Evolutionary conservation across 2,329 filamentous ascomycete genomes (phyloP).

Genomic region (Bipolaris cookei): DNA sequence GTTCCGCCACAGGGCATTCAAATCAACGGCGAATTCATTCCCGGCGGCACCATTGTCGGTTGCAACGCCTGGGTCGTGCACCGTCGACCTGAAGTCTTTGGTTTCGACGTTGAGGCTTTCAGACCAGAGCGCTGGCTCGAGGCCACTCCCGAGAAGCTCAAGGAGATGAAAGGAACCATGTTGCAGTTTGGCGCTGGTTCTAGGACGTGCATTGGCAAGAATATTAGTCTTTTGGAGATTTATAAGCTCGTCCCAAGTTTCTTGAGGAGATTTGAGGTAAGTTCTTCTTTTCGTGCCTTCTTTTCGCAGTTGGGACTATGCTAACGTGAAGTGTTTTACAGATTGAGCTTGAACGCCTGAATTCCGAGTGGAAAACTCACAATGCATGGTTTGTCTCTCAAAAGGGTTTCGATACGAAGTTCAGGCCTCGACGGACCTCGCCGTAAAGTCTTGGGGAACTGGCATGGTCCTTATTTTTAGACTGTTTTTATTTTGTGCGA

Average conservation of each 20-base stretch:
- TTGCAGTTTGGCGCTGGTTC: constrained; percentile 76
- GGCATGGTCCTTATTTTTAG: background rate
- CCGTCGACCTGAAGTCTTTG: constrained; percentile 70
- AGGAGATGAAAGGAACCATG: constrained; percentile 73
- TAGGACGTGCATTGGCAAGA: constrained; percentile 70
- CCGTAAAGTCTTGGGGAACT: background rate
- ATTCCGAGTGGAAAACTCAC: constrained; percentile 54
- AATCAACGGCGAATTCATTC: constrained; percentile 67
- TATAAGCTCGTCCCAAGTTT: constrained; percentile 63
- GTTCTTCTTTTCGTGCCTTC: constrained; percentile 35
- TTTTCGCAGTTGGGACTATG: background rate
- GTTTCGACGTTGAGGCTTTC: constrained; percentile 68
- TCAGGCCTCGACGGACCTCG: constrained; percentile 40
- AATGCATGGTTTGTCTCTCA: constrained; percentile 63
- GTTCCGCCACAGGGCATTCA: constrained; percentile 69
- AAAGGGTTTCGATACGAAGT: constrained; percentile 53
- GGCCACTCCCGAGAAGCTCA: constrained; percentile 61
- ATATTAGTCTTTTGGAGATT: constrained; percentile 57
- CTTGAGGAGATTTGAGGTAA: constrained; percentile 65
- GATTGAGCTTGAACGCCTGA: constrained; percentile 51
- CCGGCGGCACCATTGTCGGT: constrained; percentile 75
- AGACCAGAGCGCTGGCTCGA: constrained; percentile 72
- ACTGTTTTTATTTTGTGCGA: background rate
- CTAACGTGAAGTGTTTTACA: background rate
- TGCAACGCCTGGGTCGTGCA: constrained; percentile 79